These are phyloP conservation scores for Haematococcus lacustris DNA, from an alignment of 139 green algal genomes.

Conservation along the genomic window DNA sequence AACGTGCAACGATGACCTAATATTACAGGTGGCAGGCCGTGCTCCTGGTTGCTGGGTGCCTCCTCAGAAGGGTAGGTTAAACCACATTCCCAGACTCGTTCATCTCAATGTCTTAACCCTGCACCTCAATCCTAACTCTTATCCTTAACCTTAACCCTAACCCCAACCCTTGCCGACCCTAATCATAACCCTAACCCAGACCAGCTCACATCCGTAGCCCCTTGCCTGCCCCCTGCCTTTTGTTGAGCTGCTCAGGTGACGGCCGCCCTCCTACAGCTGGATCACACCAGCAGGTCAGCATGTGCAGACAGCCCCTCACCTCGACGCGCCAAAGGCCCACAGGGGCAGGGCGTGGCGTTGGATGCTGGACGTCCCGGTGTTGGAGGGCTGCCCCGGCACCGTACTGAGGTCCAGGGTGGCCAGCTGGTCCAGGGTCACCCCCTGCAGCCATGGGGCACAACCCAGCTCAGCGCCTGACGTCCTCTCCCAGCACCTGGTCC, in stretches of 20 bases:
- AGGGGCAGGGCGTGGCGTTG: constrained; percentile 3
- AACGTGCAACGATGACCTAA: no score
- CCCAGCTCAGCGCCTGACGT: no score
- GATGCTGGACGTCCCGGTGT: not conserved
- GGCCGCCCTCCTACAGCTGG: not conserved
- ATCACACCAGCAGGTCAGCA: not conserved
- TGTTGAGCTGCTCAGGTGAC: not conserved
- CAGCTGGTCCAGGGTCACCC: not conserved
- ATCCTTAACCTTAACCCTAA: no score
- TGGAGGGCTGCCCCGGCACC: not conserved
- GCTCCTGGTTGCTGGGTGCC: no score
- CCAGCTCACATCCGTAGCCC: not conserved
- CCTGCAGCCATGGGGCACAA: no score
- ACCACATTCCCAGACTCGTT: no score
- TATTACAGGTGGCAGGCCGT: no score
- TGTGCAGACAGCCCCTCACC: not conserved
- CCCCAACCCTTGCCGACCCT: not conserved
- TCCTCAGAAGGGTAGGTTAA: no score
- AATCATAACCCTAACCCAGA: not conserved
- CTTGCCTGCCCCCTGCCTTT: not conserved
- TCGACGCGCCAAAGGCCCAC: not conserved
- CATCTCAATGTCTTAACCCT: no score
- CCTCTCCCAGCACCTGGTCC: no score
- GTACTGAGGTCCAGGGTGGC: not conserved
- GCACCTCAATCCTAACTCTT: no score